Conservation (phyloP, 2,329 filamentous ascomycete species). For the Alternaria burnsii region DNA sequence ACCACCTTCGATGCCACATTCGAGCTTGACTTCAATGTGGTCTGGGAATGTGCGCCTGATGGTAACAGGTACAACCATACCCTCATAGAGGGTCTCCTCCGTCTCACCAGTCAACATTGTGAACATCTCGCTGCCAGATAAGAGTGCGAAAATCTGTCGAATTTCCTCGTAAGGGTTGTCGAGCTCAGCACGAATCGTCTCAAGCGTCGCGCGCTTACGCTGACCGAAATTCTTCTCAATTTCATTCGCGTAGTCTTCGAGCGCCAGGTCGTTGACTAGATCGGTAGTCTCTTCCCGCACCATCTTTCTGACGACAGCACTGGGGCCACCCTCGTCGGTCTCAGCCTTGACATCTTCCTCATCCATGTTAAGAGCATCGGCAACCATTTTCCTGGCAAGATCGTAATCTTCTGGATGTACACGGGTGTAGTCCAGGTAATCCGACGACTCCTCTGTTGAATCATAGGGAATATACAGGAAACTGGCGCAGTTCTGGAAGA, state of each 20-base stretch:
- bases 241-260: slow-evolving; percentile 97
- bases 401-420: slow-evolving; percentile 99
- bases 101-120: slow-evolving; percentile 98
- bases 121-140: slow-evolving; percentile 83
- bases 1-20: slow-evolving; percentile 91
- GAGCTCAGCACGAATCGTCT: slow-evolving; percentile 93
- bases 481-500: slow-evolving; percentile 97
- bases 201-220: slow-evolving; percentile 91
- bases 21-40: slow-evolving; percentile 90
- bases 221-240: slow-evolving; percentile 92
- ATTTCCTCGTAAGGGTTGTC: slow-evolving; percentile 95
- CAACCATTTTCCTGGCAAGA: slow-evolving; percentile 96
- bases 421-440: slow-evolving; percentile 95
- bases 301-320: slow-evolving; percentile 92
- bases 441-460: slow-evolving; percentile 78
- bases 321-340: slow-evolving; percentile 86
- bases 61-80: slow-evolving; percentile 91
- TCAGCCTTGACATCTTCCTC: slow-evolving; percentile 98
- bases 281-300: slow-evolving; percentile 94
- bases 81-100: slow-evolving; percentile 78
- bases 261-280: slow-evolving; percentile 91
- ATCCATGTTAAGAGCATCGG: slow-evolving; percentile 93
- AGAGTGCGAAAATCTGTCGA: slow-evolving; percentile 76
- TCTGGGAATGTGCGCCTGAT: slow-evolving; percentile 90
- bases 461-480: slow-evolving; percentile 93